phyloP scores from a whole-genome alignment of 192 early-diverging fungal genomes.

The Obelidium mucronatum region DNA sequence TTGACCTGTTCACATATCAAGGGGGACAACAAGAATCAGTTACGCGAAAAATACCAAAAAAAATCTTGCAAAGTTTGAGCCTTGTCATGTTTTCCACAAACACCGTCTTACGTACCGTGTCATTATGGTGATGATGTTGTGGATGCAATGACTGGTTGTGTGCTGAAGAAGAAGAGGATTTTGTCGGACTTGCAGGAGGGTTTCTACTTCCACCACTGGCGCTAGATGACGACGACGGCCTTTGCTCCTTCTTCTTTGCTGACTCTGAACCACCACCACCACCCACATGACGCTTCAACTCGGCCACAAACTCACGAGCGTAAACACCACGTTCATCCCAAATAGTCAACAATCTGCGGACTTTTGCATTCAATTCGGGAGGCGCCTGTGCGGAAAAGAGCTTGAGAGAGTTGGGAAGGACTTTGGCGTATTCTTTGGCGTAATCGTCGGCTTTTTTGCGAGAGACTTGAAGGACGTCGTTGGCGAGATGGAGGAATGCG shows the following conservation, averaged over 20 bases:
- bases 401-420: conserved; percentile 42
- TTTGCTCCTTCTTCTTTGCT: too few relatives aligned
- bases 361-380: conserved; percentile 16
- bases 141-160: background rate
- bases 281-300: conserved; percentile 20
- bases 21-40: too few relatives aligned
- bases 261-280: too few relatives aligned
- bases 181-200: background rate
- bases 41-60: too few relatives aligned
- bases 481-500: conserved; percentile 48
- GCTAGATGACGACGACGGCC: background rate
- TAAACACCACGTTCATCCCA: conserved; percentile 46
- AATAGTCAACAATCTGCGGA: conserved; percentile 40
- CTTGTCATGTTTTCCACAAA: background rate
- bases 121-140: background rate
- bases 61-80: too few relatives aligned
- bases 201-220: background rate
- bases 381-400: conserved; percentile 21
- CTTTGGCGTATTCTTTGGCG: conserved; percentile 41
- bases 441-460: conserved; percentile 52
- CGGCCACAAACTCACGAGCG: conserved; percentile 22
- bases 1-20: too few relatives aligned
- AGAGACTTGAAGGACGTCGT: conserved; percentile 55
- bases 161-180: background rate
- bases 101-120: background rate